phyloP scores from a whole-genome alignment of 495 filamentous ascomycete genomes.

The Penicillium macrosclerotiorum region DNA sequence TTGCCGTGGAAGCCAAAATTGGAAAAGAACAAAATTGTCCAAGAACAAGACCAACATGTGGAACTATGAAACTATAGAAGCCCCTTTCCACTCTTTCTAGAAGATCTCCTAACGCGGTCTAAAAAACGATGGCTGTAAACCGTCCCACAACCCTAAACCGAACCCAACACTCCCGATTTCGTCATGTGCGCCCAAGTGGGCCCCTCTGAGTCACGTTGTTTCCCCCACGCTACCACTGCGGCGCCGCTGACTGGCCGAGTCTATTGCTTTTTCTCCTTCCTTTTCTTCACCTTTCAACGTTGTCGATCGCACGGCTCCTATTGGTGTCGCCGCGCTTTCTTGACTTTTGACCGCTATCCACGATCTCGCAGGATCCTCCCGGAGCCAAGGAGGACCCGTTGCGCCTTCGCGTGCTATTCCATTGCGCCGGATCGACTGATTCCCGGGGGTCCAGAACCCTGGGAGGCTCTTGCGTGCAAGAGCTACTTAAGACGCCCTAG shows the following conservation, averaged over 20 bases:
- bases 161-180: slow-evolving; percentile 3
- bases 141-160: too few species aligned
- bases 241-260: slow-evolving; percentile 32
- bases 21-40: too few species aligned
- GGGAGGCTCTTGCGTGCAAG: slow-evolving; percentile 1
- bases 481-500: slow-evolving; percentile 9
- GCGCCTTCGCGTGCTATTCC: slow-evolving; percentile 16
- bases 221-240: slow-evolving; percentile 34
- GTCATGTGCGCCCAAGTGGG: slow-evolving; percentile 26
- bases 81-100: slow-evolving; percentile 1
- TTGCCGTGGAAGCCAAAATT: too few species aligned
- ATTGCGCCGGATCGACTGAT: too few species aligned
- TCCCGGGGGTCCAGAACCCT: slow-evolving; percentile 19
- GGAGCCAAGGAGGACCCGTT: slow-evolving; percentile 18
- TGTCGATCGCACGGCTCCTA: slow-evolving; percentile 25
- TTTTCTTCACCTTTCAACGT: slow-evolving; percentile 13
- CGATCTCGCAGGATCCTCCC: neutral
- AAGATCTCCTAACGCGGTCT: too few species aligned
- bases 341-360: neutral
- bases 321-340: slow-evolving; percentile 25
- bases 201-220: slow-evolving; percentile 26
- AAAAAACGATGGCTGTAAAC: too few species aligned
- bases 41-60: too few species aligned
- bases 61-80: too few species aligned
- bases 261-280: slow-evolving; percentile 19